Base-by-base conservation (phyloP, 192 early-diverging fungal species). In the Anaeromyces robustus region DNA sequence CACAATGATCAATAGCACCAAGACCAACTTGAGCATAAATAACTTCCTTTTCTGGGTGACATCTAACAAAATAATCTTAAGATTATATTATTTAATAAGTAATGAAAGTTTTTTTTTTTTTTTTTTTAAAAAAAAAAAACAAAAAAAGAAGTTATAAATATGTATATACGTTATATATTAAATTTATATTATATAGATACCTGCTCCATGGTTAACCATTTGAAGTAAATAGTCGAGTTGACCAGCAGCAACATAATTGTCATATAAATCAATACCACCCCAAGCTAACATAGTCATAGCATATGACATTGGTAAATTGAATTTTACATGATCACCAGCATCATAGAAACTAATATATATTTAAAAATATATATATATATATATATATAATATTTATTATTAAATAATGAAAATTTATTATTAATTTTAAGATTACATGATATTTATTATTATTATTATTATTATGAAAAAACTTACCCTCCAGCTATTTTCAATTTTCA, bases 11-110 rank as follows among this genome's bases (percentile, higher is more conserved):
- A n/a, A 68, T n/a, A 68, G 26, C 52, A n/a, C 52, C 52, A n/a
- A 68, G 26, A 68, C 29, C 79, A 82, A 87, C 88, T 81, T 88
- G 87, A 29, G 87, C 88, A 81, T 84, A 87, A 29, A 91, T 81
- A 13, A 85, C 85, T 79, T 89, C 83, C 77, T 84, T 78, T 30
- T 88, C 82, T 77, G 89, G 88, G 81, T 91, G 89, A 7, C 89
- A 89, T 68, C 89, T 88, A 34, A 89, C 87, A 59, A 91, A 59
- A 89, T 89, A 91, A 79, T 91, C 89, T 78, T n/a, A n/a, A n/a
- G n/a, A n/a, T n/a, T n/a, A n/a, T n/a, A n/a, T n/a, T n/a, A n/a
- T n/a, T n/a, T n/a, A n/a, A n/a, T n/a, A n/a, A n/a, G n/a, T n/a
- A n/a, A n/a, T n/a, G n/a, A n/a, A n/a, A n/a, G n/a, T n/a, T n/a